Conservation (phyloP, 2,329 filamentous ascomycete species). For the Talaromyces sp. region DNA sequence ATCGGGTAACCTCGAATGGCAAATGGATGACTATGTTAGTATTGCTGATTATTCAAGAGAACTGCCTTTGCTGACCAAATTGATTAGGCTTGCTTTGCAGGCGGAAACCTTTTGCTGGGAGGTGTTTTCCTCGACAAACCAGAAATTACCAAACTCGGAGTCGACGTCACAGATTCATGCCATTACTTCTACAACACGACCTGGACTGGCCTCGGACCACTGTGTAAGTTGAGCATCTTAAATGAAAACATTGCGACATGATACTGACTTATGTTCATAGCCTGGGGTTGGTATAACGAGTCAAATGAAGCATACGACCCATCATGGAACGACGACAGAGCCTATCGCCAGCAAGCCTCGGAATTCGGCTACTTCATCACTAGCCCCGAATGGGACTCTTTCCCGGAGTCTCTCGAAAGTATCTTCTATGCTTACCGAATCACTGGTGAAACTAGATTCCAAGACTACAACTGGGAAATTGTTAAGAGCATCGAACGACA, state of each 20-base stretch:
- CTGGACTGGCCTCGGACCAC: slow-evolving; percentile 15
- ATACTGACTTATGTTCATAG: slow-evolving; percentile 1
- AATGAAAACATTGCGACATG: background rate
- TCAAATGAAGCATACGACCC: slow-evolving; percentile 15
- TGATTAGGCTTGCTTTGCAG: slow-evolving; percentile 19
- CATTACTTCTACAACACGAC: slow-evolving; percentile 27
- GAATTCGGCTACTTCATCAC: slow-evolving; percentile 18
- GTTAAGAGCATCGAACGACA: slow-evolving; percentile 14
- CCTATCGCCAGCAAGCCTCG: slow-evolving; percentile 13
- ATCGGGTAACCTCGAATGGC: slow-evolving; percentile 18
- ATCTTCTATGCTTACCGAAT: slow-evolving; percentile 18
- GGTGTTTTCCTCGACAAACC: slow-evolving; percentile 19
- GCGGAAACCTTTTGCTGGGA: slow-evolving; percentile 19
- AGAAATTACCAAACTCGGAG: slow-evolving; percentile 23
- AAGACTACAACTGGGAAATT: slow-evolving; percentile 20
- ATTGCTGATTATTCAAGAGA: background rate
- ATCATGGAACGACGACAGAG: slow-evolving; percentile 12
- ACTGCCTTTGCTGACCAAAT: background rate
- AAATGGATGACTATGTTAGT: slow-evolving; percentile 20
- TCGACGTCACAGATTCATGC: slow-evolving; percentile 23
- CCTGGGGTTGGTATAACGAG: slow-evolving; percentile 16
- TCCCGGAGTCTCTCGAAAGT: slow-evolving; percentile 18
- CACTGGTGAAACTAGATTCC: slow-evolving; percentile 16
- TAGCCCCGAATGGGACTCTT: slow-evolving; percentile 16
- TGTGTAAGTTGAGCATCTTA: slow-evolving; percentile 5